Base-by-base conservation (phyloP, 768 basidiomycete genomes). In the Russula vinacea region DNA sequence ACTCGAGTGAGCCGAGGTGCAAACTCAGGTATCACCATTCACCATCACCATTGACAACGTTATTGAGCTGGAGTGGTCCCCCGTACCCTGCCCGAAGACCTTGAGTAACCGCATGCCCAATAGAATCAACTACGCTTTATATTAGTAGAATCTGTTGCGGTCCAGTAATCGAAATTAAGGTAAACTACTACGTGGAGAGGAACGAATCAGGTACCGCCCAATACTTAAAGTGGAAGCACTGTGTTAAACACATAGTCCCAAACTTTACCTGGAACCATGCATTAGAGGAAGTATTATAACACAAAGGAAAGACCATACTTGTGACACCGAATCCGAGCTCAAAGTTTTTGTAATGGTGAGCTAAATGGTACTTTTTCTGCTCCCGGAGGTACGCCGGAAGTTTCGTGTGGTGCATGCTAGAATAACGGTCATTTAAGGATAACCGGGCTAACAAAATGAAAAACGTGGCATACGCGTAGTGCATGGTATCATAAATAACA, bases 261-360 rank as follows among this genome's bases (percentile, higher is more conserved):
- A 45, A 98, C 78, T 79, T 96, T 98, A 78, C 88, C 87, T 89
- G 62, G 60, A 29, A 26, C 35, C 44, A 26, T 58, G 64, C 40
- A 66, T 66, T 53, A n/a, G 56, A 47, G 8, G 24, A 62, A 60
- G 17, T 50, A 39, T 53, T 49, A 42, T 2, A 42, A 19, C 10
- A 49, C 8, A 40, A 26, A 29, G 22, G 66, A 32, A 68, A 44
- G 42, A 16, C 76, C 85, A 58, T 70, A 90, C 91, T 94, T 8
- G 95, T 98, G 13, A 98, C 95, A 37, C 96, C 95, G 72, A 95
- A 98, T 19, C 94, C 95, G 50, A 98, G 88, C 72, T 97, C 94
- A 74, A 93, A 96, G 79, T 97, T 96, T 77, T 97, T 97, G 80
- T 96, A 97, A 74, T 98, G 96, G 72, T 98, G 95, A 8, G 93